Percentiles rank a stretch among this genome's conserved stretches.
Conservation (phyloP, 768 basidiomycete species). For the Lentinula raphanica region DNA sequence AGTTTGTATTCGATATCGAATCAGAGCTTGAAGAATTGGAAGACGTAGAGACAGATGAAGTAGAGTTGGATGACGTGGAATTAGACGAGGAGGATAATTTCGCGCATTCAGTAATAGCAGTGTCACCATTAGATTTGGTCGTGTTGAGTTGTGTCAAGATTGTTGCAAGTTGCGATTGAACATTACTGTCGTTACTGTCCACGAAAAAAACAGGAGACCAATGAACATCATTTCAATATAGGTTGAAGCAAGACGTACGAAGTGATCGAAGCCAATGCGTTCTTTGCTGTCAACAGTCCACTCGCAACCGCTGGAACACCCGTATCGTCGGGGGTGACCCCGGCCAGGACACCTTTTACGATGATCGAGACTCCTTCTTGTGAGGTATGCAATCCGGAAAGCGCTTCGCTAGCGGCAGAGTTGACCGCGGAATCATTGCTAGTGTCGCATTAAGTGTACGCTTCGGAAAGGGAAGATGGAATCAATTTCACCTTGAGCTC, state of each 20-base stretch:
- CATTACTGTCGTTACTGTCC: background rate
- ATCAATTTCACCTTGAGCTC: background rate
- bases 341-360: constrained; percentile 17
- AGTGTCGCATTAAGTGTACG: background rate
- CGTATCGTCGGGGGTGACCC: constrained; percentile 15
- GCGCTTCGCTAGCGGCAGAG: constrained; percentile 9
- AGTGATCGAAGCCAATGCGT: constrained; percentile 8
- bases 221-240: background rate
- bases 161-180: constrained; percentile 1
- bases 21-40: background rate
- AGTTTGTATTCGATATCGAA: background rate
- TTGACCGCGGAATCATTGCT: constrained; percentile 14
- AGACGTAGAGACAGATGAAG: background rate
- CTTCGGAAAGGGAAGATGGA: background rate
- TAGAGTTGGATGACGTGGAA: background rate
- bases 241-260: background rate
- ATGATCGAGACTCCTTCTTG: constrained; percentile 17
- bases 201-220: background rate
- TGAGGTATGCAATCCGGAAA: constrained; percentile 14
- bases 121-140: background rate
- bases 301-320: constrained; percentile 14
- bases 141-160: background rate
- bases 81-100: background rate
- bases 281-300: constrained; percentile 15
- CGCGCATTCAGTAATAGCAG: background rate